These are phyloP conservation scores for Anastatica hierochuntica DNA, from an alignment of 345 rosid species.

Conservation along the genomic window DNA sequence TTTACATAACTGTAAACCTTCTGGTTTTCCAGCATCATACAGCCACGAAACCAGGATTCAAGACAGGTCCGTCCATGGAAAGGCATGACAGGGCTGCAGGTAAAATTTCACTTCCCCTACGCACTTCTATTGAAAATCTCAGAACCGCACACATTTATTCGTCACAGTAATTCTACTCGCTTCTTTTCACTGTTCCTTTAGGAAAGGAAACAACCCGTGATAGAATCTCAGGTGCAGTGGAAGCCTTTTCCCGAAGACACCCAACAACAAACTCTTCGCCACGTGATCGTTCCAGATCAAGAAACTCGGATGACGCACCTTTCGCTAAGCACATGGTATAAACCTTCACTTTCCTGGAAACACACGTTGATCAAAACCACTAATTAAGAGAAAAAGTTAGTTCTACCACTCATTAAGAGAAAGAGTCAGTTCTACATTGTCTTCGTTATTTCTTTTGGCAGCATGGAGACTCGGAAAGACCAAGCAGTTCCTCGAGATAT, in stretches of 20 bases:
- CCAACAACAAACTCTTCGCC: constrained; percentile 32
- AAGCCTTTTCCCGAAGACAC: constrained; percentile 61
- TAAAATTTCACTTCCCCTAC: too few species aligned
- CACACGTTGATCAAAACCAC: not conserved
- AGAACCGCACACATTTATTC: constrained; percentile 3
- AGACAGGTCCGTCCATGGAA: constrained; percentile 39
- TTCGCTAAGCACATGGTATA: constrained; percentile 49
- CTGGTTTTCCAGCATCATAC: constrained; percentile 25
- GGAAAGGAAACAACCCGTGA: constrained; percentile 53
- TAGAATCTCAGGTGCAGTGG: constrained; percentile 57
- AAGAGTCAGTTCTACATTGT: too few species aligned
- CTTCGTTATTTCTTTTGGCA: constrained; percentile 15
- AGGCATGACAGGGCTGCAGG: constrained; percentile 44
- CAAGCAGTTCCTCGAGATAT: constrained; percentile 42
- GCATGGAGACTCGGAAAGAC: constrained; percentile 45
- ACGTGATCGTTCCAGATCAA: constrained; percentile 42
- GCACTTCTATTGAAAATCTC: not conserved
- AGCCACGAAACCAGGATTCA: constrained; percentile 31
- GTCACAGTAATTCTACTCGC: not conserved
- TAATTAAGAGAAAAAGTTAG: too few species aligned
- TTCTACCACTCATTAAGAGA: too few species aligned
- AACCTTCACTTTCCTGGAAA: not conserved
- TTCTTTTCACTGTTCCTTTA: constrained; percentile 3
- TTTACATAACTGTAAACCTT: not conserved
- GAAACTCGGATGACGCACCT: constrained; percentile 46